Evolutionary conservation across 306 rosid genomes (phyloP).

Genomic region (Citrullus mucosospermus): DNA sequence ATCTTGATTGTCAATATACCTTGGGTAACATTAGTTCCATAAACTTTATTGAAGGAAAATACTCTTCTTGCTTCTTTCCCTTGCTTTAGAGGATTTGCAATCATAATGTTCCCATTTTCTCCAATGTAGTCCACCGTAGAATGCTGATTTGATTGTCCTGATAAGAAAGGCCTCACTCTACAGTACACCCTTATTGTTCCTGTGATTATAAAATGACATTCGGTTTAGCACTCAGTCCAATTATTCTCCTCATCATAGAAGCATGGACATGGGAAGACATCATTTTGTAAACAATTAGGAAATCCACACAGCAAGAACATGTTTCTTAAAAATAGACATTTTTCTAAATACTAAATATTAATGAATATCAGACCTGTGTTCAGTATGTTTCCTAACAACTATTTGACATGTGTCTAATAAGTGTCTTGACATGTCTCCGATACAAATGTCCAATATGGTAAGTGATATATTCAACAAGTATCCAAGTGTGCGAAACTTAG

Average conservation of each 20-base stretch:
- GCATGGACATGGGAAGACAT: neutral
- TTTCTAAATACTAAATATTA: neutral
- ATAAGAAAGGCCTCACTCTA: conserved; percentile 83
- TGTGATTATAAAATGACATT: conserved; percentile 18
- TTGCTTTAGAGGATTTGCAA: conserved; percentile 74
- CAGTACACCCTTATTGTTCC: conserved; percentile 92
- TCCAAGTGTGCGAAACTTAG: neutral
- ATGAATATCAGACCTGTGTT: neutral
- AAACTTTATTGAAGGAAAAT: conserved; percentile 86
- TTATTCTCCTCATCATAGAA: neutral
- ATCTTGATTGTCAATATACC: conserved; percentile 27
- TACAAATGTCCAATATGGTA: neutral
- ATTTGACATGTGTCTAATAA: neutral
- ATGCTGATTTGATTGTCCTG: conserved; percentile 54
- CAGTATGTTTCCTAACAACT: neutral
- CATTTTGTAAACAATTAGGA: neutral
- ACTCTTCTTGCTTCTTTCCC: conserved; percentile 80
- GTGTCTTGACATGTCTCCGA: neutral
- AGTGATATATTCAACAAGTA: neutral
- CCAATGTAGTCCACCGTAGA: conserved; percentile 84
- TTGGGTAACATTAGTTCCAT: conserved; percentile 75
- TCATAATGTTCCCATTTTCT: conserved; percentile 90
- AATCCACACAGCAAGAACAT: neutral
- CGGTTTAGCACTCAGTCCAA: neutral
- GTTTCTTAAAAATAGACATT: neutral